Evolutionary conservation across 139 green algal species (phyloP), one percentile per base, ranked within the genome.

Genomic region (Nannochloris sp.): DNA sequence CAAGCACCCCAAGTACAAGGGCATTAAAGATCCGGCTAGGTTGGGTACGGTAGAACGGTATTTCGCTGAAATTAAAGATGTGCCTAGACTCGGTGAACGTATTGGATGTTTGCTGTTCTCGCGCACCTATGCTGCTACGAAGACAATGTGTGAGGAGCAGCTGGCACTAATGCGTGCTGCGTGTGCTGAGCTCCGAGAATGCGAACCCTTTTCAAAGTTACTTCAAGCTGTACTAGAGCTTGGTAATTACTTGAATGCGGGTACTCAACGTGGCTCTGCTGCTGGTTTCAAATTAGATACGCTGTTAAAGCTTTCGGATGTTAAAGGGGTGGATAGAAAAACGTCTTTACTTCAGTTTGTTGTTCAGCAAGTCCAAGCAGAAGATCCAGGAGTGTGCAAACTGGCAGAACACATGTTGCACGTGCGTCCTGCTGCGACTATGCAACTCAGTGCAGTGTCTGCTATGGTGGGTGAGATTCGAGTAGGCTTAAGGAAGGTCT

Each of bases 321-420:
- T 91, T 25, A 85, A 85, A 70, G 77, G 73, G 58, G 64, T 70
- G 1, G 73, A 89, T 67, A 63, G 79, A 45, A 85, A 81, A 44
- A 92, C 83, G 10, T 82, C 64, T 23, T 75, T 95, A 69, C 83
- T 95, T 60, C 84, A 90, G 54, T 90, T 88, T 77, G 76, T 95
- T 42, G 59, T 87, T 32, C 35, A 42, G 6, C 63, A 84, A 63
- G 64, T 70, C 29, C 39, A 45, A 23, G 55, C 39, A 59, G 48
- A 61, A 24, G 72, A 71, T 27, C 48, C 65, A 10, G 35, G 37
- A 45, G 46, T 89, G 36, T 38, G 45, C 4, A 32, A 29, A 12
- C 67, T 91, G 53, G 44, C 70, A 4, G 12, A 48, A 4, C 59
- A 83, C 62, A 73, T 90, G 13, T 37, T 60, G 4, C 32, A 48